A percentile compares a stretch with the other conserved stretches of the same genome.
These are phyloP conservation scores for Acacia confusa DNA, from an alignment of 306 rosid species.

Conservation along the genomic window DNA sequence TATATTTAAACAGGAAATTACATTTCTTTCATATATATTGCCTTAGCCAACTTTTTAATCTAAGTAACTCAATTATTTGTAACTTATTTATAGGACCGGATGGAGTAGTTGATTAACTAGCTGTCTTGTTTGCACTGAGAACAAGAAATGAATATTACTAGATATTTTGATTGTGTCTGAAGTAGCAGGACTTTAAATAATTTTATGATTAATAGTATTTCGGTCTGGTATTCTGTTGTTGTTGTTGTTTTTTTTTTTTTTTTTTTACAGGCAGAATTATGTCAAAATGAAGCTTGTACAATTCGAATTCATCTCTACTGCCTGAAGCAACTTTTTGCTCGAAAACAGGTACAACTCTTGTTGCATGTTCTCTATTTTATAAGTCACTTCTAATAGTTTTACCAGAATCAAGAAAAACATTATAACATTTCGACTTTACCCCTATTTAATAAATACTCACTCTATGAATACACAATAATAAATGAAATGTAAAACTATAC, in stretches of 20 bases:
- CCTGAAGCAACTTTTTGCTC: slow-evolving; percentile 58
- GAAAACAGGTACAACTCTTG: slow-evolving; percentile 53
- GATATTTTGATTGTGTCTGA: slow-evolving; percentile 1
- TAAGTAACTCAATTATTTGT: too few species aligned
- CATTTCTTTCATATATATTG: too few species aligned
- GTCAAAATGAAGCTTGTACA: slow-evolving; percentile 66
- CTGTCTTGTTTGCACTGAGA: slow-evolving; percentile 4
- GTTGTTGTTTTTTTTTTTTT: too few species aligned
- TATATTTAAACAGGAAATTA: too few species aligned
- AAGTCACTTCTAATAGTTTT: too few species aligned
- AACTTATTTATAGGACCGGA: too few species aligned
- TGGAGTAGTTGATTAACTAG: not conserved
- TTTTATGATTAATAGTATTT: slow-evolving; percentile 9
- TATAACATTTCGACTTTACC: too few species aligned
- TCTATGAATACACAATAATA: too few species aligned
- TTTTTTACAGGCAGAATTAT: slow-evolving; percentile 64
- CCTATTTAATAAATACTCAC: too few species aligned
- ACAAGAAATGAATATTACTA: not conserved
- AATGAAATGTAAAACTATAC: too few species aligned
- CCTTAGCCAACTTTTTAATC: too few species aligned
- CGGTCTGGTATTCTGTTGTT: slow-evolving; percentile 32
- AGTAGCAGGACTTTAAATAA: not conserved
- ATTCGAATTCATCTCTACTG: slow-evolving; percentile 80
- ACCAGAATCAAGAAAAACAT: too few species aligned
- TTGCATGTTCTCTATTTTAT: not conserved